phyloP scores from a whole-genome alignment of 352 stramenopile genomes.

The Sclerospora graminicola region DNA sequence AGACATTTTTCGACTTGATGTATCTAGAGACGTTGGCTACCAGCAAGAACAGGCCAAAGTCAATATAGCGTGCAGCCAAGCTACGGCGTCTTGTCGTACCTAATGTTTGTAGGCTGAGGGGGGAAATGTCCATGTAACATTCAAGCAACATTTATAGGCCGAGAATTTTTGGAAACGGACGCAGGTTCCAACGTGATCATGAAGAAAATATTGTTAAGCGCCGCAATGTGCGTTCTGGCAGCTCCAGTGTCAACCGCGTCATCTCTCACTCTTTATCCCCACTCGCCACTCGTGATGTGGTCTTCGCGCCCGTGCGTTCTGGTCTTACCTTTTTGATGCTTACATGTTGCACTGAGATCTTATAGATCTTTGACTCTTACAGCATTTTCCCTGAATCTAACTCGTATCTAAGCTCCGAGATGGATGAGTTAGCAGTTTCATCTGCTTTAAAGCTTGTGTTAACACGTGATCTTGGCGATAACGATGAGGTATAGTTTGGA shows the following conservation, averaged over 20 bases:
- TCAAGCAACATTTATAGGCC: neutral
- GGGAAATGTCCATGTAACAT: neutral
- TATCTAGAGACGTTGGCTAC: too few relatives aligned
- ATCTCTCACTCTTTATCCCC: slow-evolving; percentile 25
- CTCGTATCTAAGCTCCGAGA: slow-evolving; percentile 32
- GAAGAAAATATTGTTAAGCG: slow-evolving; percentile 24
- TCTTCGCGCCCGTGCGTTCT: slow-evolving; percentile 47
- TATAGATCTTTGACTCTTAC: neutral
- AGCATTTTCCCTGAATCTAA: slow-evolving; percentile 40
- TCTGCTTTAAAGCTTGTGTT: slow-evolving; percentile 22
- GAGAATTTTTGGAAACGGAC: too few relatives aligned
- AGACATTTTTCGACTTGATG: slow-evolving; percentile 28
- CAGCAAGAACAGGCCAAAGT: too few relatives aligned
- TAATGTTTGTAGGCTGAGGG: neutral
- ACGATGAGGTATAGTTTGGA: slow-evolving; percentile 25
- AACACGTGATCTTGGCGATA: slow-evolving; percentile 15
- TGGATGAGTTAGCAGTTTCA: slow-evolving; percentile 32
- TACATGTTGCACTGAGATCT: neutral
- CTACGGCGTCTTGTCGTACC: too few relatives aligned
- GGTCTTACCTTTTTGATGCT: neutral
- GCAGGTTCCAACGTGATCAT: slow-evolving; percentile 4
- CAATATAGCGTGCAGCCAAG: neutral
- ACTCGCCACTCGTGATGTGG: slow-evolving; percentile 59
- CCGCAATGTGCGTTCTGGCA: slow-evolving; percentile 18
- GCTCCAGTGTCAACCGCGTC: slow-evolving; percentile 4